Base-by-base conservation (phyloP, 352 stramenopile genomes). In the Aphanomyces euteiches region DNA sequence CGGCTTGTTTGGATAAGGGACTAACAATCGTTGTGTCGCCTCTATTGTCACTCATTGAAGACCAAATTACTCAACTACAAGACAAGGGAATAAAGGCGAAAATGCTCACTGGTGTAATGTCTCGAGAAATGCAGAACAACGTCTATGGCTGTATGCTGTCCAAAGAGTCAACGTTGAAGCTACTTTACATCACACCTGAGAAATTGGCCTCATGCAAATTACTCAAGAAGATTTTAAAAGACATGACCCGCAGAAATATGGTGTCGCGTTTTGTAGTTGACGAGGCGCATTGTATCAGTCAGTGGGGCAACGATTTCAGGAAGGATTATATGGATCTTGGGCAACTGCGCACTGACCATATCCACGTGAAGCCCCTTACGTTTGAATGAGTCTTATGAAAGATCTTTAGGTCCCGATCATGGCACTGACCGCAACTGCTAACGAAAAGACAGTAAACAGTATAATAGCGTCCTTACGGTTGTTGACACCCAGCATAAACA, bases 271-370 rank as follows among this genome's bases (percentile, higher is more conserved):
- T 79, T 41, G 75, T 78, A 7, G 38, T 80, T 3, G 75, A 80
- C 65, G 75, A 80, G 40, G 75, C 75, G 1, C 75, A 80, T 53
- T 80, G 75, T 60, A 73, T 77, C 58, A 71, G 45, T 70, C 74
- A 69, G 34, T 78, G 75, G 75, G 72, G 69, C 15, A 73, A 77
- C 66, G 75, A 80, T 67, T 80, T 78, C 68, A 59, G 75, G 10
- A 56, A 68, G 17, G 75, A 79, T 56, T 79, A 79, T 56, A 58
- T 73, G 21, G 64, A 57, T 5, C 54, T 76, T 3, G 79, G 82
- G 0, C 72, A 68, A 21, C 40, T 90, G 78, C 83, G 83, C 56
- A 72, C 74, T 3, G 74, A 38, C 21, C 82, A 85, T 21, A 74
- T 77, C 2, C 72, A 48, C 28, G 28, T 28, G 28, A 28, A 28